Evolutionary conservation across 345 rosid genomes (phyloP).

Genomic region (Populus deltoides): DNA sequence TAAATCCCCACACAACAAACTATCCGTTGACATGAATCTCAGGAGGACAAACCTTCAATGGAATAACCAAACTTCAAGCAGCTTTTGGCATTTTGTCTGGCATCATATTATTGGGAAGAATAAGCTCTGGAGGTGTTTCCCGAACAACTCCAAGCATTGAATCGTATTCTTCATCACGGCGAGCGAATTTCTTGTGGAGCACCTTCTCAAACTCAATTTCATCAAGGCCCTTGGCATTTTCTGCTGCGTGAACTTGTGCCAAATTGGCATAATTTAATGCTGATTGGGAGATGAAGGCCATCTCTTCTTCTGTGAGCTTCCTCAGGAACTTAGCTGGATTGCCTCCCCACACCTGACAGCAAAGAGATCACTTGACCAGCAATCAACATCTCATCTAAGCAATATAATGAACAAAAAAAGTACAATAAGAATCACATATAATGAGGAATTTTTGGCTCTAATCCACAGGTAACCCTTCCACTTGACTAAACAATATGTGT

Average conservation of each 20-base stretch:
- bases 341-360: slow-evolving; percentile 88
- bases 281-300: slow-evolving; percentile 64
- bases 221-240: slow-evolving; percentile 73
- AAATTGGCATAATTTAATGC: slow-evolving; percentile 79
- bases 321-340: slow-evolving; percentile 94
- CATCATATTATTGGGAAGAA: slow-evolving; percentile 63
- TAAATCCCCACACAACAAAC: neutral
- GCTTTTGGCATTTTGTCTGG: slow-evolving; percentile 50
- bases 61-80: slow-evolving; percentile 13
- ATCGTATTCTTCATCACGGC: slow-evolving; percentile 75
- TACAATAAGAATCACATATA: neutral
- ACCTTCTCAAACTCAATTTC: slow-evolving; percentile 88
- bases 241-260: slow-evolving; percentile 82
- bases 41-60: slow-evolving; percentile 4
- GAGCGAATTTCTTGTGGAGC: slow-evolving; percentile 73
- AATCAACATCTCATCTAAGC: neutral
- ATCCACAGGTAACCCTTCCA: no score
- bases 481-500: no score
- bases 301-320: slow-evolving; percentile 76
- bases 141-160: slow-evolving; percentile 79
- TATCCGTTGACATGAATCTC: slow-evolving; percentile 14
- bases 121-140: slow-evolving; percentile 76
- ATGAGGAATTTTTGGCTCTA: no score
- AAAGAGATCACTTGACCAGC: neutral
- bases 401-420: neutral